Conservation (phyloP, 2,329 filamentous ascomycete species). For the Cladophialophora yegresii region DNA sequence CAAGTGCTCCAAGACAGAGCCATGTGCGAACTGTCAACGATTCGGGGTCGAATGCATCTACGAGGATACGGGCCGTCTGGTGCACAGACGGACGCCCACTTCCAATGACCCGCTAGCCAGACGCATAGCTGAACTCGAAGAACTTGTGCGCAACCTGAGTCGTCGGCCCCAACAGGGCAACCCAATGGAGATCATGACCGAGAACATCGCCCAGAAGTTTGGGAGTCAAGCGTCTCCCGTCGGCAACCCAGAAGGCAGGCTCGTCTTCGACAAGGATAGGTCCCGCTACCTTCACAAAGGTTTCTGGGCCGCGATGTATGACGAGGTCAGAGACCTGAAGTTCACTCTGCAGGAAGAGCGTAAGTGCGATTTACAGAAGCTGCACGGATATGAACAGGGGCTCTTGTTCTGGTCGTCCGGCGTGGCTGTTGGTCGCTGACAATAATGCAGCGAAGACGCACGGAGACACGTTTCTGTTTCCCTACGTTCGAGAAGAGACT, state of each 20-base stretch:
- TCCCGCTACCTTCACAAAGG: slow-evolving; percentile 20
- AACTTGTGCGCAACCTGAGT: slow-evolving; percentile 14
- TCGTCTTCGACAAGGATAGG: slow-evolving; percentile 17
- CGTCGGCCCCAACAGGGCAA: slow-evolving; percentile 12
- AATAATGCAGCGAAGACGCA: not conserved
- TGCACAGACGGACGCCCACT: slow-evolving; percentile 5
- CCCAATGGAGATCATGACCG: slow-evolving; percentile 16
- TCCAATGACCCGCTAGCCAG: slow-evolving; percentile 6
- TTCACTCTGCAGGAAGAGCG: slow-evolving; percentile 17
- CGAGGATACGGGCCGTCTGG: slow-evolving; percentile 10
- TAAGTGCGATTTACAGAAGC: not conserved
- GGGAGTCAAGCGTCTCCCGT: not conserved
- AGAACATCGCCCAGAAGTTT: slow-evolving; percentile 10
- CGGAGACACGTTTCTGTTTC: slow-evolving; percentile 8
- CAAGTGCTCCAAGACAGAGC: slow-evolving; percentile 21
- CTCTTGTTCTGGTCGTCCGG: not conserved
- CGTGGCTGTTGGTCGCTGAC: not conserved
- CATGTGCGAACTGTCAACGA: slow-evolving; percentile 14
- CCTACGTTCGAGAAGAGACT: not conserved
- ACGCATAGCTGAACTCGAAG: slow-evolving; percentile 17
- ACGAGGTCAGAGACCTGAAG: slow-evolving; percentile 21
- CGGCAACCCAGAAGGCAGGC: slow-evolving; percentile 5
- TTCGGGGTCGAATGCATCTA: slow-evolving; percentile 14
- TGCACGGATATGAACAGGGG: not conserved
- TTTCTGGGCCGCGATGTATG: slow-evolving; percentile 22